Evolutionary conservation across 805 yeast genomes (phyloP), one percentile per base, ranked within the genome.

Genomic region (Debaryomyces maramus): DNA sequence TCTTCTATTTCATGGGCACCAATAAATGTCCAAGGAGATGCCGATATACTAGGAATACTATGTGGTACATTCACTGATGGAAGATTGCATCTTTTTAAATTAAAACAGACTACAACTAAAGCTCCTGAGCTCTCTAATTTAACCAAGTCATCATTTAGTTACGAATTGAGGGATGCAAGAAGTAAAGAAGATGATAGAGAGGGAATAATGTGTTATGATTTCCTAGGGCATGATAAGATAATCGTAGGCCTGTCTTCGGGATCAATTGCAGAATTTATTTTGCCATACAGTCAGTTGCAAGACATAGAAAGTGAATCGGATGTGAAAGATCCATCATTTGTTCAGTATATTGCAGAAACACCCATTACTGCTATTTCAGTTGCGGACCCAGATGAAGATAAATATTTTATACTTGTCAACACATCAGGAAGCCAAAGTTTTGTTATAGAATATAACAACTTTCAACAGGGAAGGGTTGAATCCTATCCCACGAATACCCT

Each of bases 161-260:
- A 60, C 34, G 27, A 38, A 4, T 29, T 50, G 2, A 19, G 17
- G 8, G 50, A 29, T 15, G 34, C 47, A 22, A 33, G 50, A 18
- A 32, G 34, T 10, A 26, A 39, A 6, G 30, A 30, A 8, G 24
- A 26, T 15, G 40, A 34, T 4, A 27, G 30, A 6, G 34, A 46
- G 2, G 50, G 63, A 0, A 73, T 82, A 4, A 70, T 80, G 1
- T 57, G 76, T 24, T 73, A 65, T 45, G 81, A 75, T 45, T 76
- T 75, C 60, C 29, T 77, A 4, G 67, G 70, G 7, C 50, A 65
- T 4, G 61, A 65, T 3, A 63, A 53, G 9, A 55, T 85, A 1
- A 55, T 82, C 2, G 77, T 79, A 21, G 91, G 90, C 0, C 72
- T 78, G 4, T 56, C 67, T 2, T 73, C 77, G 38, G 93, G 93